Evolutionary conservation across 768 basidiomycete species (phyloP).

Genomic region (Cystofilobasidium capitatum): DNA sequence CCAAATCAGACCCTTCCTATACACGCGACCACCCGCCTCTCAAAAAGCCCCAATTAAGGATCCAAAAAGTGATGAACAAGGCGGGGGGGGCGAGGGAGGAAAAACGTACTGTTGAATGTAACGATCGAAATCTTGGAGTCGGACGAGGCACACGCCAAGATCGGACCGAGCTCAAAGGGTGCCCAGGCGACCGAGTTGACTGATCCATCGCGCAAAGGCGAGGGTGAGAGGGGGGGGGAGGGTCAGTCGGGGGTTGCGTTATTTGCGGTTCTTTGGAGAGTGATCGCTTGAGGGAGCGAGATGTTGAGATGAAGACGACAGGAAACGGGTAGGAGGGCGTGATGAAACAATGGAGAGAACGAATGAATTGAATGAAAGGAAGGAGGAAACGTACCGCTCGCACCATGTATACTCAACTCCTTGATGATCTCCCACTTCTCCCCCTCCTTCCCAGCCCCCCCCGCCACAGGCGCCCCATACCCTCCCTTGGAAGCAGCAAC

Average conservation of each 20-base stretch:
- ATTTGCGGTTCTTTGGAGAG: no score
- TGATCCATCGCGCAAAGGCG: conserved; percentile 34
- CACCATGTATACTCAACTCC: conserved; percentile 86
- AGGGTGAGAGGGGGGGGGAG: background rate
- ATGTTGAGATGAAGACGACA: background rate
- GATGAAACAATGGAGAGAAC: no score
- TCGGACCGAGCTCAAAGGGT: conserved; percentile 94
- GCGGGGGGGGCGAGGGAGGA: background rate
- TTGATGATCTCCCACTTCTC: conserved; percentile 85
- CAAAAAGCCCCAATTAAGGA: background rate
- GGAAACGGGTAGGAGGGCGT: background rate
- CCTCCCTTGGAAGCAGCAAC: background rate
- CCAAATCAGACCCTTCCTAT: no score
- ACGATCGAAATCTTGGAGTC: conserved; percentile 95
- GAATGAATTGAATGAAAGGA: background rate
- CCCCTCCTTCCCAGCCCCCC: conserved; percentile 35
- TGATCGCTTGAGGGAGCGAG: background rate
- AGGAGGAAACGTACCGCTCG: conserved; percentile 57
- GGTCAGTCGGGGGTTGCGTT: no score
- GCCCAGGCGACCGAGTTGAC: conserved; percentile 99
- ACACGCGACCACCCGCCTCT: no score
- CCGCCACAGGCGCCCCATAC: conserved; percentile 36
- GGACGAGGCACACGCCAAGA: conserved; percentile 90
- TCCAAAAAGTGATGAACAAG: background rate
- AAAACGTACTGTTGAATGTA: conserved; percentile 77